These are phyloP conservation scores for Sindora glabra DNA, from an alignment of 306 rosid genomes.

Conservation along the genomic window DNA sequence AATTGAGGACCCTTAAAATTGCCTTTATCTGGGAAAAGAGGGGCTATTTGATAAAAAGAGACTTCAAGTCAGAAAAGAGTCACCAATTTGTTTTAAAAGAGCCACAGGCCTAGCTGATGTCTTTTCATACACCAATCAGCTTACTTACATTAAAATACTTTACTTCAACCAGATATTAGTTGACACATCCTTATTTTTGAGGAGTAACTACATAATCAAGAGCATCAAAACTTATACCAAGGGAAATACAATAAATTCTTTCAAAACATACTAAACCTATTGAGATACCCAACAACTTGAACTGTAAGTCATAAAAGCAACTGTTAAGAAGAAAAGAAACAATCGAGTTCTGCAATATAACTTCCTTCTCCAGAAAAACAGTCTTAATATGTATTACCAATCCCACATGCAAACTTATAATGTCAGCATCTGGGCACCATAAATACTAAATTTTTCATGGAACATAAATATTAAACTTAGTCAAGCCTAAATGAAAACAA, in stretches of 20 bases:
- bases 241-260: too few relatives aligned
- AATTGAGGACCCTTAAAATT: background rate
- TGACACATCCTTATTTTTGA: background rate
- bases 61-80: background rate
- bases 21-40: background rate
- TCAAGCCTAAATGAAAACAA: constrained; percentile 3
- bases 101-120: background rate
- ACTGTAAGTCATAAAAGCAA: background rate
- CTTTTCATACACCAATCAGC: background rate
- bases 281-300: background rate
- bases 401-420: too few relatives aligned
- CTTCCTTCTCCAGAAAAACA: background rate
- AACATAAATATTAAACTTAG: constrained; percentile 4
- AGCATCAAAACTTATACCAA: too few relatives aligned
- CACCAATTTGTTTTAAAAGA: background rate
- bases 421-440: too few relatives aligned
- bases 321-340: too few relatives aligned
- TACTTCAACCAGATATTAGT: background rate
- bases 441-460: too few relatives aligned
- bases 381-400: background rate
- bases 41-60: background rate
- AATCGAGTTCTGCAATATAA: background rate
- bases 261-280: too few relatives aligned
- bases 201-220: too few relatives aligned
- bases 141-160: background rate